These are phyloP conservation scores for Aspergillus ochraceus DNA, from an alignment of 2,329 filamentous ascomycete genomes.

Conservation along the genomic window DNA sequence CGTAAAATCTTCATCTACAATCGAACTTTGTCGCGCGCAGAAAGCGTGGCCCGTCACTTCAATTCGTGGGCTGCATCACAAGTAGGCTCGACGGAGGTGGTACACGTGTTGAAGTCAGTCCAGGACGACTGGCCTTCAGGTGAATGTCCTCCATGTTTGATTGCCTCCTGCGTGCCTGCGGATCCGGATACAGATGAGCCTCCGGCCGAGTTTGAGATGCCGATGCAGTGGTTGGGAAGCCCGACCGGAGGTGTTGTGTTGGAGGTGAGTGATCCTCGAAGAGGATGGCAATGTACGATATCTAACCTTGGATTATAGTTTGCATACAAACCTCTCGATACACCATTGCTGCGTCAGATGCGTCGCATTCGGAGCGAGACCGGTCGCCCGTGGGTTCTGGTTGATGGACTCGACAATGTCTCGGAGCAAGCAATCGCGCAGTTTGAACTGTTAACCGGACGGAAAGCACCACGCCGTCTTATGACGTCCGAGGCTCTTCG, in stretches of 20 bases:
- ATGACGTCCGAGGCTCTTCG: conserved; percentile 66
- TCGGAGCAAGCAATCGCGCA: conserved; percentile 80
- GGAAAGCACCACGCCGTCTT: conserved; percentile 66
- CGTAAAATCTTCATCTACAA: conserved; percentile 75
- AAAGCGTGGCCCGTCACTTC: conserved; percentile 69
- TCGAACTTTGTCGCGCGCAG: conserved; percentile 65
- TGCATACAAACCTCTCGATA: conserved; percentile 72
- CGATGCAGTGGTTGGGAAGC: conserved; percentile 68
- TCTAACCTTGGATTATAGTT: conserved; percentile 22
- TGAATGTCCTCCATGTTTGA: conserved; percentile 67
- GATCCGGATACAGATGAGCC: conserved; percentile 64
- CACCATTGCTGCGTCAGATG: conserved; percentile 69
- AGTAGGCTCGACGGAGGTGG: conserved; percentile 38
- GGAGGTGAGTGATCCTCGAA: conserved; percentile 50
- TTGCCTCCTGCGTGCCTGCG: conserved; percentile 74
- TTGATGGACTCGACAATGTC: conserved; percentile 73
- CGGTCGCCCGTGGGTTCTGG: conserved; percentile 62
- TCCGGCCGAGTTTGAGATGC: conserved; percentile 69
- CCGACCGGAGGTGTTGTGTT: conserved; percentile 74
- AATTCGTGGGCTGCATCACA: conserved; percentile 50
- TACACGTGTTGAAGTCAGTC: conserved; percentile 58
- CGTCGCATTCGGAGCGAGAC: conserved; percentile 59
- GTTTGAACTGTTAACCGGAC: conserved; percentile 77
- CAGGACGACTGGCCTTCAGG: conserved; percentile 65
- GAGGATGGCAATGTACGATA: background rate